Evolutionary conservation across 768 basidiomycete genomes (phyloP).

Genomic region (Mycena galericulata): DNA sequence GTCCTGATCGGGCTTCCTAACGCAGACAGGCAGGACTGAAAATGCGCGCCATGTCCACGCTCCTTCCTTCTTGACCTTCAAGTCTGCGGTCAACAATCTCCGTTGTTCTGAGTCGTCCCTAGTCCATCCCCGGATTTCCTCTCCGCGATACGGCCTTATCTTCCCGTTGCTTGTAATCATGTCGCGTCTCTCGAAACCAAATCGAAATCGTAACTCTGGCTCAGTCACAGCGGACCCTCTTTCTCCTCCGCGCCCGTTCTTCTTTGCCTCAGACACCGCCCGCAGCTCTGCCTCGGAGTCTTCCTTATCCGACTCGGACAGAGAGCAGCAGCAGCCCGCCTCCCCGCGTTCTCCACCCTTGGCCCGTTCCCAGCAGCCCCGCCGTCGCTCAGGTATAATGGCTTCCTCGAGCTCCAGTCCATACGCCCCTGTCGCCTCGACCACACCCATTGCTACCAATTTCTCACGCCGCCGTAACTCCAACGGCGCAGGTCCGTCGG

Average conservation of each 20-base stretch:
- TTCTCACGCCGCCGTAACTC: constrained; percentile 18
- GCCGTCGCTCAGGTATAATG: constrained; percentile 17
- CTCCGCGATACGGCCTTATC: no score
- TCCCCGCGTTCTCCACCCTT: neutral
- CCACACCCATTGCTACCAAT: constrained; percentile 9
- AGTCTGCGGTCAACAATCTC: neutral
- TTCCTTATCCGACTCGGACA: constrained; percentile 28
- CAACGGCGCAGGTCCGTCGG: neutral
- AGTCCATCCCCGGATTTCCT: no score
- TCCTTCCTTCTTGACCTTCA: neutral
- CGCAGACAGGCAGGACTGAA: neutral
- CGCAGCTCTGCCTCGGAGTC: constrained; percentile 24
- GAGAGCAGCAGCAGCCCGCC: neutral
- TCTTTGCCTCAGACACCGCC: constrained; percentile 4
- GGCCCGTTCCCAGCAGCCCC: neutral
- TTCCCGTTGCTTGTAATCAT: neutral
- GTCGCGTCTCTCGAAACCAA: constrained; percentile 23
- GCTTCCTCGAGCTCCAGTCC: neutral
- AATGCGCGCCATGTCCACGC: neutral
- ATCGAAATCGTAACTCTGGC: neutral
- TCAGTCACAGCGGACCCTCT: constrained; percentile 9
- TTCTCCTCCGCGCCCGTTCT: constrained; percentile 25
- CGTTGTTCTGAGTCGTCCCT: no score
- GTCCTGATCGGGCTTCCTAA: neutral
- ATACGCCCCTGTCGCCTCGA: constrained; percentile 10